Percentiles rank a stretch among this genome's conserved stretches.
phyloP scores from a whole-genome alignment of 2,329 filamentous ascomycete species.

The Trichoderma afroharzianum region DNA sequence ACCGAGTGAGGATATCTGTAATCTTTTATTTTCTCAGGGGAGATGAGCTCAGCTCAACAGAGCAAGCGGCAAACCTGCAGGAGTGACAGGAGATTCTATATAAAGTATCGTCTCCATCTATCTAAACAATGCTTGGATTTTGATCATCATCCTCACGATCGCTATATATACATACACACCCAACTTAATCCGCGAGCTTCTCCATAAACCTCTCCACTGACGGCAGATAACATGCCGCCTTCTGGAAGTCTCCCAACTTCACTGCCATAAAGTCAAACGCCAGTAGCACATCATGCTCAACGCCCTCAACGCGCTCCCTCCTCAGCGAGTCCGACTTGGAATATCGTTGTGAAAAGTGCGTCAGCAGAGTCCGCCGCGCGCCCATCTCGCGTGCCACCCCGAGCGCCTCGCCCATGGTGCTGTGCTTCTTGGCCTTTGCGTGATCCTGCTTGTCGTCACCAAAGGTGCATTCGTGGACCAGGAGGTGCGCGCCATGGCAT shows the following conservation, averaged over 20 bases:
- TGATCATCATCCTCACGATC: neutral
- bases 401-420: conserved; percentile 82
- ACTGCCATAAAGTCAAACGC: conserved; percentile 79
- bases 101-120: neutral
- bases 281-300: conserved; percentile 53
- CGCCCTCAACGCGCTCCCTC: conserved; percentile 31
- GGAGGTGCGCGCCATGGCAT: conserved; percentile 71
- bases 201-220: conserved; percentile 53
- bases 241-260: conserved; percentile 64
- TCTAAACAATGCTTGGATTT: neutral
- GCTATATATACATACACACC: neutral
- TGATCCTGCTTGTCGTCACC: conserved; percentile 78
- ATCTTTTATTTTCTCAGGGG: neutral
- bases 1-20: neutral
- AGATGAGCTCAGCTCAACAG: neutral
- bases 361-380: conserved; percentile 76
- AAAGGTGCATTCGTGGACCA: conserved; percentile 96
- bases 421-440: conserved; percentile 84
- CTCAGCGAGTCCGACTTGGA: conserved; percentile 54
- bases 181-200: conserved; percentile 26
- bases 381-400: conserved; percentile 72
- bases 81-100: neutral
- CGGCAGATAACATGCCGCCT: conserved; percentile 60
- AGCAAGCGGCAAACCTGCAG: neutral
- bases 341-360: conserved; percentile 94